A percentile compares a stretch with the other conserved stretches of the same genome.
These are phyloP conservation scores for Candida ortonii DNA, from an alignment of 805 yeast genomes.

Conservation along the genomic window DNA sequence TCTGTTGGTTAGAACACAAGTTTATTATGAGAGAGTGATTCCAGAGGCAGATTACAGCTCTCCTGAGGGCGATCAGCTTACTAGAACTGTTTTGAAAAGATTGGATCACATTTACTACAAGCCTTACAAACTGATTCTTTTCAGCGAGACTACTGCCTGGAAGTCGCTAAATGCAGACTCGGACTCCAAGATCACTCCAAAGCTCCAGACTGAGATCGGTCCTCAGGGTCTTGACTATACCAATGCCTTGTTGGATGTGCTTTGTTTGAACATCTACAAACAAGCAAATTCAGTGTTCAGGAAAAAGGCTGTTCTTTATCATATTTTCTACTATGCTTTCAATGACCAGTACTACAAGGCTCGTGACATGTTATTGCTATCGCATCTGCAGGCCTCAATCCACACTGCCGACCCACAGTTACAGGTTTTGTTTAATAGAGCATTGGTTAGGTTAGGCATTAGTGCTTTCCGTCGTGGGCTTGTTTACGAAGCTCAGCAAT, in stretches of 20 bases:
- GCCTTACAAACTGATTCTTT: constrained; percentile 68
- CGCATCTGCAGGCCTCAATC: constrained; percentile 80
- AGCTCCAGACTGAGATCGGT: constrained; percentile 26
- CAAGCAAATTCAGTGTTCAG: constrained; percentile 68
- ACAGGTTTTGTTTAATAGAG: constrained; percentile 92
- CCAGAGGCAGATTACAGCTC: constrained; percentile 43
- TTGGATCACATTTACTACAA: constrained; percentile 92
- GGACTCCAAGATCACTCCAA: constrained; percentile 37
- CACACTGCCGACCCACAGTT: constrained; percentile 80
- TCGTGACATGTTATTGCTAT: constrained; percentile 80
- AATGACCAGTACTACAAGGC: constrained; percentile 82
- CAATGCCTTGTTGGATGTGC: constrained; percentile 57
- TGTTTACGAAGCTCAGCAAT: constrained; percentile 81
- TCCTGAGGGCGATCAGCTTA: constrained; percentile 53
- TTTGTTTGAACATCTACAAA: constrained; percentile 62
- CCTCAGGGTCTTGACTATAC: constrained; percentile 36
- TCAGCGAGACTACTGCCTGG: constrained; percentile 80
- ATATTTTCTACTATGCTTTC: constrained; percentile 88
- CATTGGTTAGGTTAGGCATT: constrained; percentile 91
- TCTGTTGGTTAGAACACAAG: constrained; percentile 78
- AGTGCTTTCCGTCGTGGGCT: constrained; percentile 92
- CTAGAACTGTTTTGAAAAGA: constrained; percentile 77
- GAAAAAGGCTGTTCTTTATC: constrained; percentile 79
- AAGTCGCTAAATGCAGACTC: constrained; percentile 37
- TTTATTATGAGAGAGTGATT: constrained; percentile 70